Conservation (phyloP, 2,329 filamentous ascomycete species). For the Bipolaris victoriae region DNA sequence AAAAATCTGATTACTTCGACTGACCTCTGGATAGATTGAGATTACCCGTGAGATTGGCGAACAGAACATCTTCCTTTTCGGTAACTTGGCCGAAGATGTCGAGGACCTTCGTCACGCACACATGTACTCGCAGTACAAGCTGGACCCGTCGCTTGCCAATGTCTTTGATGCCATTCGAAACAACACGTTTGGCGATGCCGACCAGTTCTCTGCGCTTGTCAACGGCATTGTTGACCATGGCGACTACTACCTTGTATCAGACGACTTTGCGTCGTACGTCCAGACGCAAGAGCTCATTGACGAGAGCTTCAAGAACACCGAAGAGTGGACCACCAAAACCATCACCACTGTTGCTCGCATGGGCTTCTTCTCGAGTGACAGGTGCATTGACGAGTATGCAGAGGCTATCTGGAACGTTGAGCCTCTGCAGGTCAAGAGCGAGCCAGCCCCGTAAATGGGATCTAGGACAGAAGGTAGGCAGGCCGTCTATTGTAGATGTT, state of each 20-base stretch:
- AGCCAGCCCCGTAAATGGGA: conserved; percentile 25
- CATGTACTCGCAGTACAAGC: conserved; percentile 77
- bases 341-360: conserved; percentile 89
- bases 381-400: conserved; percentile 96
- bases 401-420: conserved; percentile 98
- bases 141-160: conserved; percentile 76
- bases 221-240: conserved; percentile 88
- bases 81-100: conserved; percentile 93
- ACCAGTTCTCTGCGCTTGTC: conserved; percentile 81
- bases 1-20: conserved; percentile 1
- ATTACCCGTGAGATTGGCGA: conserved; percentile 97
- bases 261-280: conserved; percentile 95
- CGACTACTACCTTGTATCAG: conserved; percentile 96
- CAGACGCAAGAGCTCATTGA: conserved; percentile 91
- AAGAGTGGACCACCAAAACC: conserved; percentile 89
- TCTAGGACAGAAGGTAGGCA: neutral
- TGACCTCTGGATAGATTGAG: conserved; percentile 68
- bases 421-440: conserved; percentile 63
- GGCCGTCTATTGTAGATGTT: neutral
- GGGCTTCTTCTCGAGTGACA: conserved; percentile 96
- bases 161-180: conserved; percentile 85
- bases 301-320: conserved; percentile 87
- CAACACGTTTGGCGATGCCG: conserved; percentile 79
- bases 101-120: conserved; percentile 93
- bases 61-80: conserved; percentile 98